These are phyloP conservation scores for Fusarium avenaceum DNA, from an alignment of 2,329 filamentous ascomycete genomes.

Conservation along the genomic window DNA sequence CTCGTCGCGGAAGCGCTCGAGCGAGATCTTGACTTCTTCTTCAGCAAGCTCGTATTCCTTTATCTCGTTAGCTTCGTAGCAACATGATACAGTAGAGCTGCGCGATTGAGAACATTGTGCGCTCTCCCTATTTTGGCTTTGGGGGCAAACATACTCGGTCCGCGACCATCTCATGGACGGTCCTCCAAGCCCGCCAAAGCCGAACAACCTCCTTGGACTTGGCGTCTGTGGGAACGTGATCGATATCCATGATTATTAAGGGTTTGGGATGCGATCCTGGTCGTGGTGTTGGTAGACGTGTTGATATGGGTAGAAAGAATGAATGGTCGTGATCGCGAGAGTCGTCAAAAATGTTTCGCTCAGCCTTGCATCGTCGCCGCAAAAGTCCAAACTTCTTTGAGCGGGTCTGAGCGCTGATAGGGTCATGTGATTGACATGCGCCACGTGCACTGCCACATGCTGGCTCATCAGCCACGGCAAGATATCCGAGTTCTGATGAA, in stretches of 20 bases:
- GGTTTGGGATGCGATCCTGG: constrained; percentile 5
- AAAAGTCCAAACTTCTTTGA: constrained; percentile 43
- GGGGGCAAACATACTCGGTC: constrained; percentile 75
- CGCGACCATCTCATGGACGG: constrained; percentile 92
- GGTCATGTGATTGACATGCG: constrained; percentile 41
- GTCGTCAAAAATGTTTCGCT: constrained; percentile 49
- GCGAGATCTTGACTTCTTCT: constrained; percentile 86
- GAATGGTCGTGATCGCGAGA: constrained; percentile 17
- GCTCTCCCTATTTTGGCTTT: constrained; percentile 18
- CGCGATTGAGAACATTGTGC: constrained; percentile 9
- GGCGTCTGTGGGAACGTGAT: constrained; percentile 62
- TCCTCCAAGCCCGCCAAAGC: constrained; percentile 95
- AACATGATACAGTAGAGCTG: neutral
- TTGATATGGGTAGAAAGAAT: constrained; percentile 22
- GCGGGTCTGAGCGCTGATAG: constrained; percentile 34
- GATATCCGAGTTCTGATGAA: constrained; percentile 6
- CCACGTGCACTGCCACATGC: constrained; percentile 14
- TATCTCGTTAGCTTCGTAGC: constrained; percentile 26
- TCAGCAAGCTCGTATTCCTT: constrained; percentile 95
- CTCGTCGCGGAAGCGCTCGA: constrained; percentile 82
- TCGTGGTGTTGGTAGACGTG: constrained; percentile 14
- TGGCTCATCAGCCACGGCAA: constrained; percentile 10
- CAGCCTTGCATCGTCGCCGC: constrained; percentile 48
- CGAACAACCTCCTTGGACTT: constrained; percentile 70
- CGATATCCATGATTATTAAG: constrained; percentile 54